These are phyloP conservation scores for Cladosporium sp. DNA, from an alignment of 2,329 filamentous ascomycete genomes.

Conservation along the genomic window DNA sequence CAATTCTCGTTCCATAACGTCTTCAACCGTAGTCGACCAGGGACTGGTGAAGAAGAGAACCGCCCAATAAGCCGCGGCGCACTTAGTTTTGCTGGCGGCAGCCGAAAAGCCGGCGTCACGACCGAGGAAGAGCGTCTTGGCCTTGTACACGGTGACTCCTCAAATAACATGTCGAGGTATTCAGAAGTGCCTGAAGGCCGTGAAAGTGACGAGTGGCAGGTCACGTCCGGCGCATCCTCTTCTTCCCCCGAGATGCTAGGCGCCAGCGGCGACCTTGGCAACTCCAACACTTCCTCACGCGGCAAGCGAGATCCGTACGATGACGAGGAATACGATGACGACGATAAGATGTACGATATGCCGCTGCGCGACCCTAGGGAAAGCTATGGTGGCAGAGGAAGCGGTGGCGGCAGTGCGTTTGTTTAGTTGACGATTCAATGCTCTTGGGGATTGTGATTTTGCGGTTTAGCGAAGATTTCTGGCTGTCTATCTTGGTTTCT, in stretches of 20 bases:
- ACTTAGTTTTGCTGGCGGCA: constrained; percentile 34
- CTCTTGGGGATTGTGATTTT: background rate
- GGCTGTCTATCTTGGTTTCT: background rate
- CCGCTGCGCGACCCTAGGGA: constrained; percentile 27
- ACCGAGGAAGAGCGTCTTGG: constrained; percentile 42
- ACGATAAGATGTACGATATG: constrained; percentile 28
- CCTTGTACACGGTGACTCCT: constrained; percentile 38
- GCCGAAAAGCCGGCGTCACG: constrained; percentile 27
- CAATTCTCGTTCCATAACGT: constrained; percentile 94
- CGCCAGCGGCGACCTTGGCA: constrained; percentile 28
- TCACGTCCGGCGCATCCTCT: constrained; percentile 30
- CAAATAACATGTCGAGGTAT: constrained; percentile 22
- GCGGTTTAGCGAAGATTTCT: constrained; percentile 7
- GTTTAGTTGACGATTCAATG: constrained; percentile 18
- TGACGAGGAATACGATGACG: constrained; percentile 26
- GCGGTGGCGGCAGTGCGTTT: constrained; percentile 23
- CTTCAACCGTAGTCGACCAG: constrained; percentile 59
- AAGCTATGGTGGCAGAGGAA: constrained; percentile 12
- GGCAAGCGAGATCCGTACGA: constrained; percentile 22
- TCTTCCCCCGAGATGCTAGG: constrained; percentile 31
- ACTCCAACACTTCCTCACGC: constrained; percentile 9
- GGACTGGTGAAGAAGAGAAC: constrained; percentile 27
- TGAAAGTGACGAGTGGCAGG: constrained; percentile 37
- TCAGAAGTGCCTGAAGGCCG: constrained; percentile 21
- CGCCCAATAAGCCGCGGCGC: constrained; percentile 38